Base-by-base conservation (phyloP, 495 filamentous ascomycete species). In the Clohesyomyces aquaticus region DNA sequence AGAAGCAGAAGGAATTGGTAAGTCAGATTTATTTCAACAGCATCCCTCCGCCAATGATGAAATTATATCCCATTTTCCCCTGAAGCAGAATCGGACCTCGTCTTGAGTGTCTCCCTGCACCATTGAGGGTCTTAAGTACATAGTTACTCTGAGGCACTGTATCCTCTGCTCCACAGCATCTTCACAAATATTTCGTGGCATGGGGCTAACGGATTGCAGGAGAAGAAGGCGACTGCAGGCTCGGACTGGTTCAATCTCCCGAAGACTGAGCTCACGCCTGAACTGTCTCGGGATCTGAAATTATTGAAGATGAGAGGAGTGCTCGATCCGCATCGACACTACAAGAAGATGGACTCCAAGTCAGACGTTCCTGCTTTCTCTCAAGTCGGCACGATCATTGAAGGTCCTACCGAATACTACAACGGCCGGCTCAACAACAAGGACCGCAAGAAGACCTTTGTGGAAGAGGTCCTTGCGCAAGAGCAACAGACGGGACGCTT, bases 131-230 rank as follows among this genome's bases (percentile, higher is more conserved):
- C 71, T 76, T 78, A 80, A 83, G 45, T 47, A 49, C 91, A 97
- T 96, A 98, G 94, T 98, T 98, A 98, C 94, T 93, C 93, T 96
- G 93, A 98, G 78, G 80, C 80, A 77, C 42, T 48, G 29, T 46
- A 61, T 63, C 63, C 38, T 63, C 27, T 38, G 2, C 38, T n/a
- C 23, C 14, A 21, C 26, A 26, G 57, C 54, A 38, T 38, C 6
- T 38, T 6, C 32, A 6, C 32, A 25, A 47, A 16, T 63, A 26
- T 32, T 9, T 23, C 16, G 4, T 26, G 38, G 12, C 9, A n/a
- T n/a, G 76, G 4, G 80, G 64, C 81, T 72, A 48, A 58, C 46
- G 16, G 22, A 47, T 53, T 23, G 18, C 32, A 77, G 82, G 77
- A 74, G 72, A 83, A 82, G 63, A 84, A 82, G 75, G 80, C 77